Base-by-base conservation (phyloP, 2,329 filamentous ascomycete genomes). In the Fusarium neocosmosporiellum region DNA sequence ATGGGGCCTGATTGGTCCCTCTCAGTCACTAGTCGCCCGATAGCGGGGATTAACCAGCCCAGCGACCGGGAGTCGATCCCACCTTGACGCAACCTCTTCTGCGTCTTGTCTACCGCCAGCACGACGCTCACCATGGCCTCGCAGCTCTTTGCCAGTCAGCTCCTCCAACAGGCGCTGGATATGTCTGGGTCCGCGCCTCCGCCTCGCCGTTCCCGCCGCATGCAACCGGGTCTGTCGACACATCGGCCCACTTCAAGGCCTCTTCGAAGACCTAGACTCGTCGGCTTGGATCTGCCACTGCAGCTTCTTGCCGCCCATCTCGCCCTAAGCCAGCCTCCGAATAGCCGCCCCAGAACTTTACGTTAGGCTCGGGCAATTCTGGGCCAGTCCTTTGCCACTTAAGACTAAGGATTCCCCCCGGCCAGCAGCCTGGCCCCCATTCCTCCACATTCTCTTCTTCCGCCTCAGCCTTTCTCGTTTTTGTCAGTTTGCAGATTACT, bases 381-480 rank as follows among this genome's bases (percentile, higher is more conserved):
- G 22, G 66, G 65, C 73, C 63, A 66, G 57, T 72, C 63, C 64
- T 63, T 20, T 59, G 63, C 75, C 67, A 74, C 67, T 81, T 74
- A 81, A 80, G 77, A 77, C 69, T 71, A 70, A 75, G 65, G 53
- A 11, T 54, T 53, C 70, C 75, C 78, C 69, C 79, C 67, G 71
- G 75, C 75, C 78, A 74, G 74, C 73, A 66, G 72, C 72, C 74
- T 75, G 72, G 72, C 71, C 77, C 46, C 53, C 72, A 71, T 74
- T 75, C 69, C 74, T 81, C 75, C 77, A 71, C 77, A 78, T 79
- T 81, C 78, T 73, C 78, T 79, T 79, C 80, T 81, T 79, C 77
- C 64, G 74, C 77, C 77, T 78, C 75, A 72, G 76, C 75, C 27
- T 77, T 74, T 73, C 65, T 67, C 73, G 71, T 75, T 75, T 53